phyloP scores from a whole-genome alignment of 257 asterid species.

The Salvia rosmarinus region DNA sequence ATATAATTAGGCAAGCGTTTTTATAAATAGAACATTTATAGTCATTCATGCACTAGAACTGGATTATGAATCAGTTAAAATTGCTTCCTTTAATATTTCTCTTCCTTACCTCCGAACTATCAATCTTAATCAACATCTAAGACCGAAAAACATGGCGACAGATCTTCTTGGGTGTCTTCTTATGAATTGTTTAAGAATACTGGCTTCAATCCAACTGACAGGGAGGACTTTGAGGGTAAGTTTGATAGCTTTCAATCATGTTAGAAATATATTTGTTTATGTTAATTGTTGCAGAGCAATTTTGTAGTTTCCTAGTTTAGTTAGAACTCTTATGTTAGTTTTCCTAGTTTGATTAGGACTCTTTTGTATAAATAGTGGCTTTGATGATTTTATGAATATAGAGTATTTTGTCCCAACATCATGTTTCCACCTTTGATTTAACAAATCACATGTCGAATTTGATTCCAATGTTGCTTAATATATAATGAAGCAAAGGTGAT shows the following conservation, averaged over 20 bases:
- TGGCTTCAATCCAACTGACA: neutral
- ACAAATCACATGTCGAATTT: neutral
- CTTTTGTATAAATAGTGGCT: no score
- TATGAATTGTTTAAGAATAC: neutral
- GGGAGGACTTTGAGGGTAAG: neutral
- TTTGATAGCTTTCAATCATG: neutral
- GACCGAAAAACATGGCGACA: neutral
- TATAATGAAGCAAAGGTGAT: neutral
- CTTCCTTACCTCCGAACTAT: slow-evolving; percentile 9
- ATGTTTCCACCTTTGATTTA: no score
- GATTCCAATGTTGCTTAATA: neutral
- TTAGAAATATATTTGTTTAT: no score
- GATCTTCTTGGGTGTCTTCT: neutral
- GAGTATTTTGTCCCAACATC: no score
- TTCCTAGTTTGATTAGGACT: no score
- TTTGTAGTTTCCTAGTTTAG: no score
- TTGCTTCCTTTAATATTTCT: neutral
- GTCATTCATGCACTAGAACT: neutral
- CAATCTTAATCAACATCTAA: slow-evolving; percentile 9
- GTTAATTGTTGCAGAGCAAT: no score
- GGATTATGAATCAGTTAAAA: slow-evolving; percentile 2
- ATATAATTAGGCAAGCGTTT: slow-evolving; percentile 1
- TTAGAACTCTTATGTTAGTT: no score
- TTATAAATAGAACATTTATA: neutral
- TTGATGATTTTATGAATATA: no score